Base-by-base conservation (phyloP, 768 basidiomycete genomes). In the Tulasnella sp. region DNA sequence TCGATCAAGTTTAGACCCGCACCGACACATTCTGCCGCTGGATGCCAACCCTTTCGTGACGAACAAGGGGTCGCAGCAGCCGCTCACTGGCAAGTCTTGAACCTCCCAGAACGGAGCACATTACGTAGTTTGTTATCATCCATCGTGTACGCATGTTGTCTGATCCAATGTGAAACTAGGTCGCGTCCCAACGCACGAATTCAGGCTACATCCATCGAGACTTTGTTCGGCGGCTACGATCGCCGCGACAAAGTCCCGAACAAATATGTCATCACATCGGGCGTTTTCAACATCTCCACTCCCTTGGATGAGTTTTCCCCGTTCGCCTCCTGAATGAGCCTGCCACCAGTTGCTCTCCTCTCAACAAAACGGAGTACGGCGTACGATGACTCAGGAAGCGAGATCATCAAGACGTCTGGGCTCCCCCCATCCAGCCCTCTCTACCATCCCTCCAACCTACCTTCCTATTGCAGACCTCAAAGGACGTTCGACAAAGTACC, bases 361-460 rank as follows among this genome's bases (percentile, higher is more conserved):
- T 18, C 94, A 93, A 1, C 90, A 93, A 83, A 89, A 90, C 44
- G 88, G 96, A 84, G 90, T 91, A 31, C 91, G 94, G 75, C 93
- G 96, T 77, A 94, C 95, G 42, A 96, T 96, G 11, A 95, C 97
- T 48, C 92, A 97, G 83, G 93, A 98, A 79, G 95, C 98, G 54
- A 93, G 98, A 76, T 88, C 98, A 76, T 92, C 96, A 80, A 80
- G 40, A 40, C 79, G 6, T 24, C 46, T 31, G 40, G 34, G 14
- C 72, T 80, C 9, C 79, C 79, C 31, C 58, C 79, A 20, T 73
- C 46, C 24, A 42, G 40, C 41, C 72, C 79, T 18, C 40, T 72
- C 20, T 80, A 80, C 72, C 28, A 69, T 41, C 34, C 72, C 41
- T 34, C 40, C 28, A 48, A 48, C 40, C 22, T 80, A 12, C 74